Evolutionary conservation across 1,284 basidiomycete species (phyloP).

Genomic region (Leccinum subspadiceum): DNA sequence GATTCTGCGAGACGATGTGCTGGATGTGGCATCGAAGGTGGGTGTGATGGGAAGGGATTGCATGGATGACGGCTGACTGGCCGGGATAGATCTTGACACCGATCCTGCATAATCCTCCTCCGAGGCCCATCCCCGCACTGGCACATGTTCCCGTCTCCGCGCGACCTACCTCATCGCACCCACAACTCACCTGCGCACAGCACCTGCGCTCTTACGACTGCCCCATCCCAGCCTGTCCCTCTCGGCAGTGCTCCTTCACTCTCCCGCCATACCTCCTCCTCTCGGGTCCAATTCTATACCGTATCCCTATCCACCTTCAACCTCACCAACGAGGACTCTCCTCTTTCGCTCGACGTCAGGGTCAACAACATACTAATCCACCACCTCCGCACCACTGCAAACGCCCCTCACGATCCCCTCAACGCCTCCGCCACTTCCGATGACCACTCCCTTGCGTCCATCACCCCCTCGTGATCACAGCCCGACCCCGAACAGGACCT

Average conservation of each 20-base stretch:
- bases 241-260: slow-evolving; percentile 14
- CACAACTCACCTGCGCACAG: slow-evolving; percentile 33
- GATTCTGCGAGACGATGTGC: slow-evolving; percentile 89
- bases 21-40: slow-evolving; percentile 95
- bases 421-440: slow-evolving; percentile 19
- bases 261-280: slow-evolving; percentile 30
- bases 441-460: slow-evolving; percentile 20
- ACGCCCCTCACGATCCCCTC: slow-evolving; percentile 20
- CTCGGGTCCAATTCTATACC: slow-evolving; percentile 35
- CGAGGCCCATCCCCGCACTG: slow-evolving; percentile 37
- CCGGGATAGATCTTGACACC: slow-evolving; percentile 83
- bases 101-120: slow-evolving; percentile 60
- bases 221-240: slow-evolving; percentile 20
- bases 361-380: slow-evolving; percentile 55
- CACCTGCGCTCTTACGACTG: slow-evolving; percentile 29
- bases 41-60: slow-evolving; percentile 18
- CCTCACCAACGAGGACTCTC: slow-evolving; percentile 2
- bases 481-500: slow-evolving; percentile 24
- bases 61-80: slow-evolving; percentile 11
- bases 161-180: slow-evolving; percentile 40
- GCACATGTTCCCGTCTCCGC: slow-evolving; percentile 21
- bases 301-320: slow-evolving; percentile 23
- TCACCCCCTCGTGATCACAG: slow-evolving; percentile 21
- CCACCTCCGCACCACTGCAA: slow-evolving; percentile 37
- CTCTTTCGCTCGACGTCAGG: slow-evolving; percentile 52